These are phyloP conservation scores for Stentor roeselii DNA, from an alignment of 73 alveolate species.

Conservation along the genomic window DNA sequence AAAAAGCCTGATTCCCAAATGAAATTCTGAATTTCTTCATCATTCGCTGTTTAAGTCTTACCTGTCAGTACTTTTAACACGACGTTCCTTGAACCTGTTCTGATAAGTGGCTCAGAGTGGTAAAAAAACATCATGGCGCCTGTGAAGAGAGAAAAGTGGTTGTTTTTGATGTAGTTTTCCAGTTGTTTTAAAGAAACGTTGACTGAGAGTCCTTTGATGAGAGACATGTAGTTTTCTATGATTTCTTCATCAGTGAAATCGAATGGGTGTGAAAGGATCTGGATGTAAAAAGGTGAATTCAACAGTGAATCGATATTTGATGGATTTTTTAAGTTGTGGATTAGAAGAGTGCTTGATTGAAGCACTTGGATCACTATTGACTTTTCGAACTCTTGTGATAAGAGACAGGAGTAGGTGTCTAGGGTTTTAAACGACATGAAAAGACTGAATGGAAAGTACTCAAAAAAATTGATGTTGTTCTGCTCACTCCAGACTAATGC, in stretches of 20 bases:
- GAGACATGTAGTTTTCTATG: slow-evolving; percentile 15
- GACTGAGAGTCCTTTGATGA: neutral
- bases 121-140: slow-evolving; percentile 5
- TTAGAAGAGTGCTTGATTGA: neutral
- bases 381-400: neutral
- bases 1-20: neutral
- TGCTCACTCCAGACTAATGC: slow-evolving; percentile 14
- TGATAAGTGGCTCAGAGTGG: neutral
- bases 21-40: neutral
- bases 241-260: slow-evolving; percentile 18
- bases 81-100: slow-evolving; percentile 9
- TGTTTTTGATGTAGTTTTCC: neutral
- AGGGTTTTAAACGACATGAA: neutral
- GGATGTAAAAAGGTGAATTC: neutral
- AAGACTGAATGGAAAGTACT: neutral
- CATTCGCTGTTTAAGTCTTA: neutral
- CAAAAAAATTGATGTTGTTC: neutral
- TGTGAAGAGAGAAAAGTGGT: neutral
- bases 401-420: neutral
- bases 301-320: neutral
- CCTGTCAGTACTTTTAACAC: neutral
- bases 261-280: neutral
- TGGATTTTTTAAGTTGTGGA: neutral
- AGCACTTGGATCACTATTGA: neutral
- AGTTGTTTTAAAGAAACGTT: neutral